These are phyloP conservation scores for Bolboschoenoplectus hybrid DNA, from an alignment of 202 grass and related monocot species.

Conservation along the genomic window DNA sequence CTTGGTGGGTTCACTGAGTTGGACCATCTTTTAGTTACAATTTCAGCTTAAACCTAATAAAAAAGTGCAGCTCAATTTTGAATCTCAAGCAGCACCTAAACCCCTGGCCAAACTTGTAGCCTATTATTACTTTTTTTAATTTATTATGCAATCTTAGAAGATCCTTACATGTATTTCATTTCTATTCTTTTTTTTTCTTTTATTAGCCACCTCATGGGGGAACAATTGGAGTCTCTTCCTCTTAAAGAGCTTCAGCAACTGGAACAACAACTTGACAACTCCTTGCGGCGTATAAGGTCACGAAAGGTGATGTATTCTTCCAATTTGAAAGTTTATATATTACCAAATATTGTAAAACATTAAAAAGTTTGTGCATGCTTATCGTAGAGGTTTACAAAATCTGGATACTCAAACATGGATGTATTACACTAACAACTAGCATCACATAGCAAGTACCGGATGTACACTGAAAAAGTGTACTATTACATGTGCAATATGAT, in stretches of 20 bases:
- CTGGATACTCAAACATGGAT: background rate
- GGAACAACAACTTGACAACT: conserved; percentile 52
- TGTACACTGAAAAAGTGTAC: background rate
- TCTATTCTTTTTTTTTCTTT: background rate
- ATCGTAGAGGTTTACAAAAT: background rate
- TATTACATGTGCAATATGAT: background rate
- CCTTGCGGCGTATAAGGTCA: conserved; percentile 55
- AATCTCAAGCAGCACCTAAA: background rate
- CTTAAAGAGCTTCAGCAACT: conserved; percentile 57
- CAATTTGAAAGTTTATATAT: background rate
- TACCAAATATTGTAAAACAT: background rate
- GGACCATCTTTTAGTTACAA: background rate
- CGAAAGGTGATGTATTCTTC: background rate
- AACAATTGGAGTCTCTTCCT: conserved; percentile 54
- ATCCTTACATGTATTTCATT: background rate
- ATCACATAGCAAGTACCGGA: background rate
- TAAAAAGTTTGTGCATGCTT: background rate
- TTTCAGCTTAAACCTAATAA: background rate
- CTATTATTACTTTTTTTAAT: background rate
- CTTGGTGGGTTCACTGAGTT: background rate
- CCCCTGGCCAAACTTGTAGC: background rate
- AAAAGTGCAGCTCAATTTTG: background rate
- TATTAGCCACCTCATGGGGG: conserved; percentile 66
- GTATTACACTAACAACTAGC: background rate
- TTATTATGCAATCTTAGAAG: background rate